These are phyloP conservation scores for Claviceps citrina DNA, from an alignment of 2,329 filamentous ascomycete species.

Conservation along the genomic window DNA sequence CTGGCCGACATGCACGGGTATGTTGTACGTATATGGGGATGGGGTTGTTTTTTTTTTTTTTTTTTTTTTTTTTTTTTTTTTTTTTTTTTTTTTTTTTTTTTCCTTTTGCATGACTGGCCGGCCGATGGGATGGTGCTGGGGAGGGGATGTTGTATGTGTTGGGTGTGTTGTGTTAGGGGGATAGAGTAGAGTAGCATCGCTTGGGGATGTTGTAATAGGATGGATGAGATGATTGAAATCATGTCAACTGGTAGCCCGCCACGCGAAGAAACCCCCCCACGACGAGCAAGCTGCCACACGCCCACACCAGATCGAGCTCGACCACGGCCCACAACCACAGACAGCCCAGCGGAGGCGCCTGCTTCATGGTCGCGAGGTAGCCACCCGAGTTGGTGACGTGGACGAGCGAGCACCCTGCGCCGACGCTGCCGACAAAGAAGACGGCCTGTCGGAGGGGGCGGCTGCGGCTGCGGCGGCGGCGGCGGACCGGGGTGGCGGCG, in stretches of 20 bases:
- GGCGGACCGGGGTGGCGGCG: slow-evolving; percentile 36
- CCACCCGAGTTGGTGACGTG: slow-evolving; percentile 63
- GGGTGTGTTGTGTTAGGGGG: neutral
- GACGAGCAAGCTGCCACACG: slow-evolving; percentile 37
- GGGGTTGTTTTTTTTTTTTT: neutral
- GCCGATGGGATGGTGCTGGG: too few species aligned
- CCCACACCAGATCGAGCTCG: slow-evolving; percentile 60
- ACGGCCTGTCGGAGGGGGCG: slow-evolving; percentile 37
- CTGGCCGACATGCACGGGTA: too few species aligned
- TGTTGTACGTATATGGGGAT: too few species aligned
- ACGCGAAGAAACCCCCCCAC: slow-evolving; percentile 31
- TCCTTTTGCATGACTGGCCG: too few species aligned
- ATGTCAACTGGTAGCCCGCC: slow-evolving; percentile 32
- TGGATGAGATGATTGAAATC: neutral
- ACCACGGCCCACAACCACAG: slow-evolving; percentile 89
- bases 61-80: neutral
- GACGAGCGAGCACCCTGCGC: slow-evolving; percentile 63
- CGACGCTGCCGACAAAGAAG: slow-evolving; percentile 47
- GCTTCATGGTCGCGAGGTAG: slow-evolving; percentile 85
- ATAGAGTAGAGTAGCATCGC: too few species aligned
- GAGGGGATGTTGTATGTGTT: too few species aligned
- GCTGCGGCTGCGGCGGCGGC: slow-evolving; percentile 31
- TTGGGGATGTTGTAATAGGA: too few species aligned
- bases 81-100: neutral
- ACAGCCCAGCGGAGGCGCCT: slow-evolving; percentile 72